Evolutionary conservation across 306 rosid genomes (phyloP), one percentile per base, ranked within the genome.

Genomic region (Cucurbita maxima): DNA sequence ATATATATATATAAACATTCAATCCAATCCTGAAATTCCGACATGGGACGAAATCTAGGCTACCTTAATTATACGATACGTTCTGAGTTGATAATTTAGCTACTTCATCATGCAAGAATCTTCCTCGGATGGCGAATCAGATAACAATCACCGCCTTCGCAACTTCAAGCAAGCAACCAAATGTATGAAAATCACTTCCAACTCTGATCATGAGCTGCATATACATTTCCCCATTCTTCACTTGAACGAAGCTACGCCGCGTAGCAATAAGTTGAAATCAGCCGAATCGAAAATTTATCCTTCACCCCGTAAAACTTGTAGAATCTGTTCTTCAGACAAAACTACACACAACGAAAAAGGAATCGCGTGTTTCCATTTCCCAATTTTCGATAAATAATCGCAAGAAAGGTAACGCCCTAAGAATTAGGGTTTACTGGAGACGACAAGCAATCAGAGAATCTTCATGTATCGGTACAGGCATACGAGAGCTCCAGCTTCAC

Each of bases 371-470:
- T 45, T 45, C 53, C 25, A 37, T 3, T 45, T 4, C 55, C 37
- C 72, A 3, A 7, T 45, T 68, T 40, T 44, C 12, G 19, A 15
- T 13, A 68, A 47, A 47, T 19, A 48, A 58, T 22, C 25, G 8
- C 53, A 18, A 50, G 5, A 61, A 60, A 48, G 7, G 48, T n/a
- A 38, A 40, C 70, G 50, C 70, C 70, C 50, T n/a, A 38, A 3
- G 12, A 57, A 59, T 78, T 80, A 75, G 75, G 78, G 79, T 77
- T 80, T 72, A 80, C 80, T 79, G 15, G 76, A 73, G 45, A 47
- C 62, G 30, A 25, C 20, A 69, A 69, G 43, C 74, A 50, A 70
- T 66, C 12, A 3, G 10, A 18, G 15, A 64, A 64, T 9, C 71
- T 38, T 8, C 50, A 8, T 38, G 53, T 4, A 64, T 10, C 5